A percentile compares a stretch with the other conserved stretches of the same genome.
Evolutionary conservation across 169 alveolate species (phyloP).

Genomic region (Eimeria praecox): DNA sequence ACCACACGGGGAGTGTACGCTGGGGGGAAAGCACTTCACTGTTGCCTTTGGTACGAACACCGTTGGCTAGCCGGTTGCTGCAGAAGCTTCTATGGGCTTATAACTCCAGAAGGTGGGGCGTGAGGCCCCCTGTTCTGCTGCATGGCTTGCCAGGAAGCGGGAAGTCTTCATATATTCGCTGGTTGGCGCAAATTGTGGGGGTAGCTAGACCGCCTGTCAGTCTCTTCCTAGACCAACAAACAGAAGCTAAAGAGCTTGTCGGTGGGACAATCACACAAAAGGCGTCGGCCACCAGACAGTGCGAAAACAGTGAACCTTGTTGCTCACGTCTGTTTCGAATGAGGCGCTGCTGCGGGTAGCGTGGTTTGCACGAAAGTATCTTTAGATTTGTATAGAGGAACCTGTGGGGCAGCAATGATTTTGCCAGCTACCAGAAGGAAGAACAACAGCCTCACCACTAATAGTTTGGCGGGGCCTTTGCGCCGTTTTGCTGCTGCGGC

Average conservation of each 20-base stretch:
- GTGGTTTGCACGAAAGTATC: neutral
- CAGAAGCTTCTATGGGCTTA: constrained; percentile 59
- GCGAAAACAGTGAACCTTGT: neutral
- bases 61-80: constrained; percentile 29
- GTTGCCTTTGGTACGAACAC: constrained; percentile 56
- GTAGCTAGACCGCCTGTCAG: constrained; percentile 63
- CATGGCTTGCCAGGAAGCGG: constrained; percentile 78
- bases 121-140: constrained; percentile 78
- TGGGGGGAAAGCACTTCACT: neutral
- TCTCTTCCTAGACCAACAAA: constrained; percentile 72
- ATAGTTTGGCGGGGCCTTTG: neutral
- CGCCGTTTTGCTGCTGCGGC: neutral
- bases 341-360: neutral
- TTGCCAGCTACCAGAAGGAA: neutral
- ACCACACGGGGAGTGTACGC: neutral
- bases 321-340: neutral
- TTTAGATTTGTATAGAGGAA: neutral
- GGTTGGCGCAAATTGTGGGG: constrained; percentile 37
- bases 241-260: constrained; percentile 74
- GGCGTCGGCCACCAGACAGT: neutral
- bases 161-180: constrained; percentile 65
- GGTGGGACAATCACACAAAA: constrained; percentile 34
- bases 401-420: neutral
- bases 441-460: neutral
- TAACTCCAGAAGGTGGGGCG: constrained; percentile 36